Conservation (phyloP, 2,329 filamentous ascomycete genomes). For the Grosmannia penicillata region DNA sequence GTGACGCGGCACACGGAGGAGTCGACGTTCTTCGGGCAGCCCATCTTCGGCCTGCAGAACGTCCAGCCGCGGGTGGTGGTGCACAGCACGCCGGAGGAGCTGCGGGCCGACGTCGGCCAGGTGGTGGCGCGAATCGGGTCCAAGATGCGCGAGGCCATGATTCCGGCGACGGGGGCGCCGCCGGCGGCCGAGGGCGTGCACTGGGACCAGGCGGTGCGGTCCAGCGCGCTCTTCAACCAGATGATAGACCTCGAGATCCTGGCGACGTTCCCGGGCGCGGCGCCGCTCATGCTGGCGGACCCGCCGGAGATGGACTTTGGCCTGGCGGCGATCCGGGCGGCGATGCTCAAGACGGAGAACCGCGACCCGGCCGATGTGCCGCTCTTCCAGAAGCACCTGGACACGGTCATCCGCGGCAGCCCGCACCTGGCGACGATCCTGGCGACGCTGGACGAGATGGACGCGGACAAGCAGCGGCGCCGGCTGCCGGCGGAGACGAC, state of each 20-base stretch:
- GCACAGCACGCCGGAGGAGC: conserved; percentile 13
- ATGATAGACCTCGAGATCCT: conserved; percentile 11
- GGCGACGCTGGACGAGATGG: conserved; percentile 9
- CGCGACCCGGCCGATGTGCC: conserved; percentile 7
- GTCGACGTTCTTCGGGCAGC: conserved; percentile 9
- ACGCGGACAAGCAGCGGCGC: conserved; percentile 5
- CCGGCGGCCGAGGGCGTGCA: neutral
- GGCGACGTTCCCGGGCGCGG: conserved; percentile 11
- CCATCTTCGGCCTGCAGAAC: conserved; percentile 10
- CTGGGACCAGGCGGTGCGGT: conserved; percentile 12
- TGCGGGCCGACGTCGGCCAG: conserved; percentile 17
- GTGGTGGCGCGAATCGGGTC: conserved; percentile 16
- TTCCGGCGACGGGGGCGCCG: neutral
- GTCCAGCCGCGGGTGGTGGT: conserved; percentile 7
- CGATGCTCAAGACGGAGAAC: conserved; percentile 7
- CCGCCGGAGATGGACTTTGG: conserved; percentile 53
- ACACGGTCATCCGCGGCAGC: conserved; percentile 8
- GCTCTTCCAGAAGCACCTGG: conserved; percentile 9
- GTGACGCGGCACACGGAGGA: conserved; percentile 12
- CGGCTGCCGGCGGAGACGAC: conserved; percentile 1
- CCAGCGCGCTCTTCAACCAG: conserved; percentile 9
- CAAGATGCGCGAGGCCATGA: conserved; percentile 3
- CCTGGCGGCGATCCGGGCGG: conserved; percentile 36
- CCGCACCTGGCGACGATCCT: conserved; percentile 9
- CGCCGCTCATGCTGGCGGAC: conserved; percentile 42